Evolutionary conservation across 257 asterid species (phyloP), one percentile per base, ranked within the genome.

Genomic region (Thymus mandschuricus): DNA sequence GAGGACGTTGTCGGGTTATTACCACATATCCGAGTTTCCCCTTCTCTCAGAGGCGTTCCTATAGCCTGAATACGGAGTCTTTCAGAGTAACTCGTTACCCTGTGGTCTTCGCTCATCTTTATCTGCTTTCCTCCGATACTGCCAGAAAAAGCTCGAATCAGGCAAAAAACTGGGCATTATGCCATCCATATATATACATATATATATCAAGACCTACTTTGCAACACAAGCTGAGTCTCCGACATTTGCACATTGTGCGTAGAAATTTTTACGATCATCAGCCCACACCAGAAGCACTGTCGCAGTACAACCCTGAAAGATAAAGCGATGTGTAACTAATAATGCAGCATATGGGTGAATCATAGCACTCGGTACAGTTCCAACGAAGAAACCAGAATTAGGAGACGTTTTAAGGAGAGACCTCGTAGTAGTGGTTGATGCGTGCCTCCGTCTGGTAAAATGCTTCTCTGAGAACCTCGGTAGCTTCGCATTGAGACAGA

Each of bases 21-120:
- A 95, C 99, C 99, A 62, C 96, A 92, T 51, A 95, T 81, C 64
- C 99, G 88, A 44, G 97, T 84, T 81, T 92, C 99, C 75, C 97
- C 97, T 6, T 95, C 98, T 82, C 82, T 86, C 61, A 95, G 83
- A 72, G 99, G 99, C 35, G 84, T 72, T 31, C 99, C 99, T 51
- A 75, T 55, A 61, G 87, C 86, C 76, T 92, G 87, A 68, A 95
- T 82, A 45, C 99, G 98, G 55, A 82, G 86, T 76, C 93, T 86
- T 81, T 95, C 99, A 15, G 97, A 80, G 50, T 77, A 54, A 81
- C 96, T 95, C 74, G 83, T 73, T 78, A 95, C 79, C 76, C 94
- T 82, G 73, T 95, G 99, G 88, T 95, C 99, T 82, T 95, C 99
- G 0, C 96, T 89, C 96, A 95, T 86, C 84, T 92, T 95, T 77